Conservation (phyloP, 805 yeast species). For the Myxozyma udenii region DNA sequence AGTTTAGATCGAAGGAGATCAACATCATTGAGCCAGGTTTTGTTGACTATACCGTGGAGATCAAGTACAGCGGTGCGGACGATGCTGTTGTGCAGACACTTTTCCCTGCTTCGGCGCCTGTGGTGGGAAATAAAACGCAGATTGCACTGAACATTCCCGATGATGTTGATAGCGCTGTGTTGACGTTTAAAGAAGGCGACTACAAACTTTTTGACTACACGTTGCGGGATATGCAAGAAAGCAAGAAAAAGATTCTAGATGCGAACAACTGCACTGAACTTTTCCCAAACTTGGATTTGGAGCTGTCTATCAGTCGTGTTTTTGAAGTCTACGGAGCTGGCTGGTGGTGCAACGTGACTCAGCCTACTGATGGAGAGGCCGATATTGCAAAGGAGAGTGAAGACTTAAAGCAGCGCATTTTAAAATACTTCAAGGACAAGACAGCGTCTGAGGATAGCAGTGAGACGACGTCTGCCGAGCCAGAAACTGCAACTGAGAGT, state of each 20-base stretch:
- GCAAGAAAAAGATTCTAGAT: conserved; percentile 5
- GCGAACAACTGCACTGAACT: conserved; percentile 19
- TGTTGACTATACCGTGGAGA: conserved; percentile 46
- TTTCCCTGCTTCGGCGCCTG: conserved; percentile 49
- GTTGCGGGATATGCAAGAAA: conserved; percentile 13
- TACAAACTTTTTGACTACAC: conserved; percentile 4
- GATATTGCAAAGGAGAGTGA: conserved; percentile 31
- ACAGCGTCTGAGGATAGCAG: conserved; percentile 6
- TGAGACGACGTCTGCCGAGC: conserved; percentile 3
- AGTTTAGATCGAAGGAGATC: conserved; percentile 62
- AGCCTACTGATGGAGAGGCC: conserved; percentile 36
- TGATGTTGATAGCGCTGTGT: conserved; percentile 7
- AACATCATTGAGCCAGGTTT: conserved; percentile 55
- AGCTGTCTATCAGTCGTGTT: conserved; percentile 18
- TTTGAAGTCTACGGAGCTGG: conserved; percentile 12
- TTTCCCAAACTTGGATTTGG: conserved; percentile 17
- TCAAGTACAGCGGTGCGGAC: conserved; percentile 31
- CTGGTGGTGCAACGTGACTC: conserved; percentile 26
- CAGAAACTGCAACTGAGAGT: conserved; percentile 16
- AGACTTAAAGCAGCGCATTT: conserved; percentile 31
- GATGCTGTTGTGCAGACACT: conserved; percentile 35
- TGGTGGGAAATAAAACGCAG: conserved; percentile 33
- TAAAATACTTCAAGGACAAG: conserved; percentile 20
- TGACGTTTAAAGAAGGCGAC: conserved; percentile 18
- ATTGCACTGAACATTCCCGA: conserved; percentile 5